Evolutionary conservation across 192 early-diverging fungal species (phyloP), one percentile per base, ranked within the genome.

Genomic region (Coemansia umbellata): DNA sequence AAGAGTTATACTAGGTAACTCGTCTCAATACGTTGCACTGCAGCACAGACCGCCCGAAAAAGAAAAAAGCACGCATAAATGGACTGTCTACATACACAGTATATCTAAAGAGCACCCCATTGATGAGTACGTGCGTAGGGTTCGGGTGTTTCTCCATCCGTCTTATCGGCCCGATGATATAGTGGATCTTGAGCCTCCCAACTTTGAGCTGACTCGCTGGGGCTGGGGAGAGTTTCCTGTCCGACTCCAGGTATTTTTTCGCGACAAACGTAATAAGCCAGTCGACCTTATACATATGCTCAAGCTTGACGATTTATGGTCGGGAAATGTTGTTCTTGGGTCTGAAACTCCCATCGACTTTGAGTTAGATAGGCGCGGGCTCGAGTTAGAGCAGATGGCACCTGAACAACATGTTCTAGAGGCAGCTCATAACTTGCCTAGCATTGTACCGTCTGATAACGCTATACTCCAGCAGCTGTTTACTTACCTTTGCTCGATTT

Each of bases 221-320:
- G 94, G 93, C 0, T 97, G 93, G 92, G 94, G 94, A 27, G 94
- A 97, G 67, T 94, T 92, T 43, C 91, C 92, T 15, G 78, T 95
- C 37, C 82, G 89, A 22, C 66, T 93, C 13, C 85, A 90, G 47
- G 37, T 97, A 14, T 85, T 82, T 54, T 94, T 97, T 71, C 77
- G 74, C 7, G 92, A 97, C 69, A 77, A 77, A 15, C 68, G 82
- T 27, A 94, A 94, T 69, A 93, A 92, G 55, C 83, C 89, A 1
- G 80, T 93, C 5, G 89, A 94, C 51, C 57, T 97, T 11, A 85
- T 92, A 14, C 91, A 92, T 55, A 66, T 82, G 36, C 49, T 96
- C 11, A 87, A 85, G 83, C 60, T 95, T 55, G 94, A 96, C 69
- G 68, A 85, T 35, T 58, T 61, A 11, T 77, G 83, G 50, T 83